Evolutionary conservation across 305 asterid genomes (phyloP), one percentile per base, ranked within the genome.

Genomic region (Fraxinus ornus): DNA sequence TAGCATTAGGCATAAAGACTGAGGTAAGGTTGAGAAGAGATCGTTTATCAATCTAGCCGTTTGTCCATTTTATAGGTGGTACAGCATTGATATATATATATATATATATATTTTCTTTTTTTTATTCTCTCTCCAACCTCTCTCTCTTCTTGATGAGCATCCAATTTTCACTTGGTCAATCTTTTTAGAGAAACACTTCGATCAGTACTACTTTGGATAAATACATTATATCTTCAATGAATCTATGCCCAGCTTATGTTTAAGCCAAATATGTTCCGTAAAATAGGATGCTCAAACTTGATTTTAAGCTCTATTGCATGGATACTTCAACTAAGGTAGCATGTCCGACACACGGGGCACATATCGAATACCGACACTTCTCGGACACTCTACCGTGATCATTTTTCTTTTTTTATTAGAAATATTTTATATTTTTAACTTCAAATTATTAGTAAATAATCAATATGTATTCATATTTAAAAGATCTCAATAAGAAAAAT

Each of bases 1-100:
- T 95, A 86, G 98, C 91, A 17, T 93, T 95, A 21, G 98, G 98
- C 70, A 95, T 94, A 78, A 94, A 92, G 90, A 90, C 98, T 17
- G 99, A 95, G 99, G 99, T 94, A 83, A 84, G 87, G 10, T 74
- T 80, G n/a, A 17, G 81, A 74, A 82, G 52, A 68, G 71, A 7
- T 66, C 19, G 28, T 57, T 57, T 7, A 57, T n/a, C 28, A 21
- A 57, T 57, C 68, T 19, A 5, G 12, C 12, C n/a, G 1, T 57
- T 57, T 57, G 24, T 19, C 12, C 28, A 0, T 19, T 5, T 57
- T 57, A 57, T 57, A 6, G 26, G 9, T 57, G 68, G 68, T 57
- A 57, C 3, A 19, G 1, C 28, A 4, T 66, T 26, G 17, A 24
- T 24, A 24, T 24, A 24, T 24, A 24, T 24, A 24, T 24, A 24